A percentile compares a stretch with the other conserved stretches of the same genome.
Conservation (phyloP, 805 yeast genomes). For the Citeromyces nyonsensis region DNA sequence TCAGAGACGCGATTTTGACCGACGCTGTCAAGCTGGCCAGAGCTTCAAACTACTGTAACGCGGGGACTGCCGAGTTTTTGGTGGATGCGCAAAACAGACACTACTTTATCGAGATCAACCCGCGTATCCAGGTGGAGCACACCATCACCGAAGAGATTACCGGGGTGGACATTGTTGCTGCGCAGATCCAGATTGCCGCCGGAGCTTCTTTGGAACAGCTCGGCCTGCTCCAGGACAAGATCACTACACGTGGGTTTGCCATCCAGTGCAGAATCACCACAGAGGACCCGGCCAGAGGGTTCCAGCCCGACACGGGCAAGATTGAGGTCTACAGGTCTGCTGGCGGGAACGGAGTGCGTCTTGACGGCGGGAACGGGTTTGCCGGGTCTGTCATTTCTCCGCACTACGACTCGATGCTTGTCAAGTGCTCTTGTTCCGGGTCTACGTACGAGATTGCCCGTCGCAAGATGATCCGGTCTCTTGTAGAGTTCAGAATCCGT, state of each 20-base stretch:
- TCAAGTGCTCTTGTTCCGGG: slow-evolving; percentile 94
- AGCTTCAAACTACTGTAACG: slow-evolving; percentile 83
- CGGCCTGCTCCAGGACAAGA: slow-evolving; percentile 86
- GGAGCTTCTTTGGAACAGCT: slow-evolving; percentile 89
- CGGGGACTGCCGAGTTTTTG: slow-evolving; percentile 96
- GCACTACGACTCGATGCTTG: slow-evolving; percentile 96
- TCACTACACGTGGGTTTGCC: slow-evolving; percentile 94
- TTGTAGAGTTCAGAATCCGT: slow-evolving; percentile 94
- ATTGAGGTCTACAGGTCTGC: slow-evolving; percentile 96
- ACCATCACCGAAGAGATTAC: slow-evolving; percentile 98
- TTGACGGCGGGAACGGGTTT: slow-evolving; percentile 97
- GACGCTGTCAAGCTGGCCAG: slow-evolving; percentile 92
- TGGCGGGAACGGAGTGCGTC: slow-evolving; percentile 98
- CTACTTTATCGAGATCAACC: slow-evolving; percentile 95
- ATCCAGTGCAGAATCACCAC: slow-evolving; percentile 99
- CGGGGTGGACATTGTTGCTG: slow-evolving; percentile 95
- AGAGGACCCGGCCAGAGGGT: slow-evolving; percentile 91
- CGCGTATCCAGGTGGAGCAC: slow-evolving; percentile 97
- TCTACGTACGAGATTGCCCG: slow-evolving; percentile 93
- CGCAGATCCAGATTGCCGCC: slow-evolving; percentile 97
- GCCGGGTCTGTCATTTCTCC: slow-evolving; percentile 96
- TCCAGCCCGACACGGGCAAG: slow-evolving; percentile 98
- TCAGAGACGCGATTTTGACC: slow-evolving; percentile 81
- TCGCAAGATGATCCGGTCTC: slow-evolving; percentile 93
- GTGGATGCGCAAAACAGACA: slow-evolving; percentile 91